Evolutionary conservation across 768 basidiomycete species (phyloP).

Genomic region (Trametes sanguinea): DNA sequence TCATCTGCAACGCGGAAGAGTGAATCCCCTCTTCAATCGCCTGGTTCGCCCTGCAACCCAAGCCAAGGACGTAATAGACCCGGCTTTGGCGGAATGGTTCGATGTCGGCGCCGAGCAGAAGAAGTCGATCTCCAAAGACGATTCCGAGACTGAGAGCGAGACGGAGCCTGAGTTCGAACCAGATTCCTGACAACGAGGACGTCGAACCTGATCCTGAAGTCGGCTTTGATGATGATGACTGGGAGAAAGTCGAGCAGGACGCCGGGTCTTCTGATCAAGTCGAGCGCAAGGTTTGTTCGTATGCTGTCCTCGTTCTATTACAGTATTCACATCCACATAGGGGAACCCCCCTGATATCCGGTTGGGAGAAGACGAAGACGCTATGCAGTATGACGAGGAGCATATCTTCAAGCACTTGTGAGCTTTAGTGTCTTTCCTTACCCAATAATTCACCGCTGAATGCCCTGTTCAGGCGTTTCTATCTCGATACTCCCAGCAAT

Average conservation of each 20-base stretch:
- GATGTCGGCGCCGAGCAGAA: conserved; percentile 40
- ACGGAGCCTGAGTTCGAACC: conserved; percentile 57
- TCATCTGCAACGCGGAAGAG: conserved; percentile 7
- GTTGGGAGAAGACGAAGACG: conserved; percentile 74
- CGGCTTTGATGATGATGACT: conserved; percentile 39
- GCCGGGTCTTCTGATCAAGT: not conserved
- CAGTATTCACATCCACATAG: not conserved
- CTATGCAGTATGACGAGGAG: conserved; percentile 77
- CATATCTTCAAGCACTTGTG: conserved; percentile 84
- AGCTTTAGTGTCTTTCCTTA: conserved; percentile 29
- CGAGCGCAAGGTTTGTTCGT: not conserved
- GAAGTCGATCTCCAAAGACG: conserved; percentile 23
- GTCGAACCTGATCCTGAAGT: conserved; percentile 35
- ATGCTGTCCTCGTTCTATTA: not conserved
- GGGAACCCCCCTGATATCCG: conserved; percentile 36
- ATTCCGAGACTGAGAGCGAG: conserved; percentile 50
- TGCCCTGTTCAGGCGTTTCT: conserved; percentile 64
- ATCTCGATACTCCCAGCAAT: conserved; percentile 81
- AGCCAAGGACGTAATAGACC: conserved; percentile 38
- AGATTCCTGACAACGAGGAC: conserved; percentile 71
- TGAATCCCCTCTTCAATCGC: not conserved
- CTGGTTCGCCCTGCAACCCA: conserved; percentile 21
- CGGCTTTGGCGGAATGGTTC: conserved; percentile 62
- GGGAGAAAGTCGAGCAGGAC: conserved; percentile 34
- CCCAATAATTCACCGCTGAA: conserved; percentile 6